Percentiles rank a stretch among this genome's conserved stretches.
Conservation (phyloP, 164 flowering plant genomes). For the Pachysandra terminalis region DNA sequence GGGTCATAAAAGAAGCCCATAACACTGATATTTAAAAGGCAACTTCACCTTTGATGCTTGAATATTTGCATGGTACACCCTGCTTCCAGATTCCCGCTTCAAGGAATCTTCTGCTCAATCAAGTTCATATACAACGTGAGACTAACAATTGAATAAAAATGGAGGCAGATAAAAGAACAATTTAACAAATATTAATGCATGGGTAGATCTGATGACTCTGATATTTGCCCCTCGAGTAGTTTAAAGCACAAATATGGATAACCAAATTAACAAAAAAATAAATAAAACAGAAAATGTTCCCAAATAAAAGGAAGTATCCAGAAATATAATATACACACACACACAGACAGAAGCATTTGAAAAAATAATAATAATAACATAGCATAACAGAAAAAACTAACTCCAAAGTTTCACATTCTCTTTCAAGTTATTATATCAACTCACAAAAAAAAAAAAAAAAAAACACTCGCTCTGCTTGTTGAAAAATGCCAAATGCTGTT, state of each 20-base stretch:
- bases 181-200: too few relatives aligned
- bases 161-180: neutral
- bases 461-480: too few relatives aligned
- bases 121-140: conserved; percentile 4
- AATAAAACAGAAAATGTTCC: too few relatives aligned
- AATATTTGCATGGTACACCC: conserved; percentile 87
- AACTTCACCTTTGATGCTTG: conserved; percentile 81
- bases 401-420: too few relatives aligned
- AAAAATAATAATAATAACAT: neutral
- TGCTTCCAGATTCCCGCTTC: conserved; percentile 89
- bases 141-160: neutral
- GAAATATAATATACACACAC: too few relatives aligned
- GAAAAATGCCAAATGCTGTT: too few relatives aligned
- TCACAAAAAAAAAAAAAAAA: too few relatives aligned
- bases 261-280: neutral
- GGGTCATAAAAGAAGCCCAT: neutral
- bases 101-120: conserved; percentile 69
- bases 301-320: neutral
- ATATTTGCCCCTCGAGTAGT: too few relatives aligned
- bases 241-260: too few relatives aligned
- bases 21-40: neutral
- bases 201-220: too few relatives aligned
- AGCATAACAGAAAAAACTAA: neutral
- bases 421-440: too few relatives aligned
- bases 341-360: neutral